Evolutionary conservation across 306 rosid genomes (phyloP).

Genomic region (Corylus americana): DNA sequence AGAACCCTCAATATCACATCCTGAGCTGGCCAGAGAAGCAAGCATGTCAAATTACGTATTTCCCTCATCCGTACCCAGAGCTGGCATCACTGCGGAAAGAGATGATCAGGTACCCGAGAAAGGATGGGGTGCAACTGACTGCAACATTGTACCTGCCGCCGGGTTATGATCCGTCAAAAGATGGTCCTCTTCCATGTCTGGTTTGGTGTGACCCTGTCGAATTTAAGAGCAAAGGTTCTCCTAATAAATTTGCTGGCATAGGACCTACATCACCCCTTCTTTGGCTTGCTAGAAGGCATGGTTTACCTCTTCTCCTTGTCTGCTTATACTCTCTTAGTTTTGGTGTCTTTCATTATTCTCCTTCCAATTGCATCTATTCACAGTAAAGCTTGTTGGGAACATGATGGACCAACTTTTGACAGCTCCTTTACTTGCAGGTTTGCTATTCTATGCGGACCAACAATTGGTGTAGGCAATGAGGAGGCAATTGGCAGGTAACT

Average conservation of each 20-base stretch:
- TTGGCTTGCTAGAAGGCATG: slow-evolving; percentile 90
- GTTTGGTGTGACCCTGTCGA: slow-evolving; percentile 99
- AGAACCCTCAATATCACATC: slow-evolving; percentile 83
- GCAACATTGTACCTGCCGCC: slow-evolving; percentile 97
- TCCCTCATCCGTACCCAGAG: slow-evolving; percentile 99
- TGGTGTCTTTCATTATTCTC: slow-evolving; percentile 20
- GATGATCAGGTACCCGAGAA: slow-evolving; percentile 91
- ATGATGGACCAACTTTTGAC: slow-evolving; percentile 34
- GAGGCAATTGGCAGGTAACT: slow-evolving; percentile 95
- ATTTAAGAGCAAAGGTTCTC: slow-evolving; percentile 96
- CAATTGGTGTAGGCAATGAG: slow-evolving; percentile 52
- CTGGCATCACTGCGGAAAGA: slow-evolving; percentile 88
- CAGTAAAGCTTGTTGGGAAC: slow-evolving; percentile 12
- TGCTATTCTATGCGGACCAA: slow-evolving; percentile 93
- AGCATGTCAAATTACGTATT: slow-evolving; percentile 69
- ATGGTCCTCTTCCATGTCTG: slow-evolving; percentile 95
- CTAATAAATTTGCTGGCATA: slow-evolving; percentile 95
- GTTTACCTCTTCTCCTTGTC: slow-evolving; percentile 22
- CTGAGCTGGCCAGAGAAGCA: slow-evolving; percentile 82
- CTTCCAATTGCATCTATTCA: slow-evolving; percentile 10
- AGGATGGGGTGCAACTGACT: slow-evolving; percentile 95
- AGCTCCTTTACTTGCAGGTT: slow-evolving; percentile 62
- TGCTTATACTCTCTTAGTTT: slow-evolving; percentile 9
- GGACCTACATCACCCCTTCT: slow-evolving; percentile 97
- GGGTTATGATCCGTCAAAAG: slow-evolving; percentile 74